Evolutionary conservation across 108 stramenopile species (phyloP), one percentile per base, ranked within the genome.

Genomic region (Skeletonema costatum): DNA sequence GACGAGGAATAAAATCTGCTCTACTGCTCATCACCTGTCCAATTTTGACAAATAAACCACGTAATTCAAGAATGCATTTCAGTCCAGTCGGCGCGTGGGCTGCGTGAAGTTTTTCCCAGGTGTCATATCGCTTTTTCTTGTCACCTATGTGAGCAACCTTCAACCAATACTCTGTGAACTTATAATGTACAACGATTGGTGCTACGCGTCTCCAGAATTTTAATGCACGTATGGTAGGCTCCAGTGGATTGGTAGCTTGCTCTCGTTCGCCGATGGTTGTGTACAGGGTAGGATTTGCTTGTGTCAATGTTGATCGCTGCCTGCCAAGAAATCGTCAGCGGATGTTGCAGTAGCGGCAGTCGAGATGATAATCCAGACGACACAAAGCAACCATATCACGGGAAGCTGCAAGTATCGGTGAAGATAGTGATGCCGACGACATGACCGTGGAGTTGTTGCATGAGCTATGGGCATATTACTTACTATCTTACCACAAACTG

Each of bases 141-240:
- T 82, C 63, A 3, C 77, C 82, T 0, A 70, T 61, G 29, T 71
- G 75, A 17, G 77, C 48, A 53, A 62, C 44, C 30, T 62, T 66
- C 30, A 89, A 76, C 85, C 87, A 87, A 77, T 76, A 76, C 39
- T 87, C 81, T n/a, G 92, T 87, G 50, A 87, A 83, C 59, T 87
- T 86, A 71, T 92, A 92, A 77, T 92, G 92, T 12, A 77, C 44
- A 14, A 92, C 87, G 48, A 90, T 82, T 5, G 92, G 92, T 41
- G 88, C 89, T 21, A 78, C 87, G n/a, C 76, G 69, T 38, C 51
- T 64, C 91, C 91, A 92, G 70, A 92, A 92, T 66, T 72, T 75
- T 21, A 85, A 8, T 16, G 89, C 81, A 17, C 91, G 85, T 44
- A 70, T 50, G 13, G 80, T 35, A 5, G 82, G 70, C 29, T 78